Conservation (phyloP, 495 filamentous ascomycete genomes). For the Penicillium pancosmium region DNA sequence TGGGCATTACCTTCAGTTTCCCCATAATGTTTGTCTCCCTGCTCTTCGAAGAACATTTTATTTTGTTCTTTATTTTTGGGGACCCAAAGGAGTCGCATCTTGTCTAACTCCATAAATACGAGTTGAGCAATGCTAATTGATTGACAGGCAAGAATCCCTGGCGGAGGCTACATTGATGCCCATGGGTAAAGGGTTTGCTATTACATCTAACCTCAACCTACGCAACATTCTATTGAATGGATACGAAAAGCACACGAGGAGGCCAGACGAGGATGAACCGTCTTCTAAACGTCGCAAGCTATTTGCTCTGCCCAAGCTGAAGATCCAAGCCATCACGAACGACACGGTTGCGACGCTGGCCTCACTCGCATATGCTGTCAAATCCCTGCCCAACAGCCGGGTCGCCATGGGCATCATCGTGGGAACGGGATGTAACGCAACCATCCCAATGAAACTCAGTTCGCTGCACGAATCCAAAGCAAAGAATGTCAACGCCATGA, state of each 20-base stretch:
- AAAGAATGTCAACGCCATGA: slow-evolving; percentile 40
- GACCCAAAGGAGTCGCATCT: too few relatives aligned
- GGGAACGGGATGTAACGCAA: slow-evolving; percentile 83
- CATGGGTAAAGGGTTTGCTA: slow-evolving; percentile 88
- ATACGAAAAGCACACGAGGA: slow-evolving; percentile 62
- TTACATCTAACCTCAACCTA: slow-evolving; percentile 71
- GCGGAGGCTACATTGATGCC: slow-evolving; percentile 78
- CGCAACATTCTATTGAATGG: slow-evolving; percentile 67
- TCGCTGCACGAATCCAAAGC: slow-evolving; percentile 67
- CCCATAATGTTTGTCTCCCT: slow-evolving; percentile 68
- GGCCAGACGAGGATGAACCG: slow-evolving; percentile 47
- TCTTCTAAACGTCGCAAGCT: slow-evolving; percentile 49
- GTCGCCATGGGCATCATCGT: slow-evolving; percentile 82
- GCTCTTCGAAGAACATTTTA: too few relatives aligned
- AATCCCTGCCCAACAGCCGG: slow-evolving; percentile 65
- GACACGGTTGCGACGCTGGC: slow-evolving; percentile 80
- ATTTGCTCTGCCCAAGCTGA: slow-evolving; percentile 62
- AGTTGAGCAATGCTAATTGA: slow-evolving; percentile 16
- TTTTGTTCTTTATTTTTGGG: too few relatives aligned
- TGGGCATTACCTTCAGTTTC: slow-evolving; percentile 87
- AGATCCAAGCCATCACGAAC: slow-evolving; percentile 78
- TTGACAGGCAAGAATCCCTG: slow-evolving; percentile 68
- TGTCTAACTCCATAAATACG: not conserved
- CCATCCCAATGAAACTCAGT: slow-evolving; percentile 68
- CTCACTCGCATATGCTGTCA: slow-evolving; percentile 68